Base-by-base conservation (phyloP, 2,329 filamentous ascomycete species). In the Fusarium sp. region DNA sequence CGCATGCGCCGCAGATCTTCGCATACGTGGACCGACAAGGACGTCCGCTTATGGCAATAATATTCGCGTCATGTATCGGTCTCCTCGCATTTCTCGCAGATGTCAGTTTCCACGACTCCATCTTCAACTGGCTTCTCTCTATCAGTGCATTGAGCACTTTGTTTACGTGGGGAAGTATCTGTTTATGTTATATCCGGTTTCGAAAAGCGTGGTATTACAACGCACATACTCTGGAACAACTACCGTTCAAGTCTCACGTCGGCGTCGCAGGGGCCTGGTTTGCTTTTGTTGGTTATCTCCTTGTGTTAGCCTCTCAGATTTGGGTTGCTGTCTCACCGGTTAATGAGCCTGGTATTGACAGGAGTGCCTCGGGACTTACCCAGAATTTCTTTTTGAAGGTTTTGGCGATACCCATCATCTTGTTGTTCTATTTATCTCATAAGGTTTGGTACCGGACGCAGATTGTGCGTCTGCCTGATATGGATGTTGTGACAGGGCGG, bases 151-250 rank as follows among this genome's bases (percentile, higher is more conserved):
- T 95, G 18, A 92, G 91, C 18, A 91, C 89, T 39, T 88, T 94
- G 77, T 94, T 95, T 84, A 95, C 92, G 5, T 95, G 93, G 93
- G 90, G 87, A 44, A 93, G 93, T 71, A 96, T 98, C 80, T 97
- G 94, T 81, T 84, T 97, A 6, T 90, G 92, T 34, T 95, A 98
- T 82, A 97, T 98, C 79, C 94, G 95, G 48, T 98, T 98, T 88
- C 94, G 95, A 73, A 84, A 85, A 32, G 94, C 91, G 12, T 97
- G 94, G 94, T 86, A 85, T 32, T 79, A 84, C 14, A 89, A 91
- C 67, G 93, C 92, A 36, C 91, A 92, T 79, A 87, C 85, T 10
- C 84, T 96, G 20, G 86, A 90, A 58, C 93, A 97, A 76, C 87
- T 98, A 9, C 93, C 95, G 4, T 98, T 96, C 85, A 86, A 84